Conservation (phyloP, 345 rosid genomes). For the Citrus inodora region DNA sequence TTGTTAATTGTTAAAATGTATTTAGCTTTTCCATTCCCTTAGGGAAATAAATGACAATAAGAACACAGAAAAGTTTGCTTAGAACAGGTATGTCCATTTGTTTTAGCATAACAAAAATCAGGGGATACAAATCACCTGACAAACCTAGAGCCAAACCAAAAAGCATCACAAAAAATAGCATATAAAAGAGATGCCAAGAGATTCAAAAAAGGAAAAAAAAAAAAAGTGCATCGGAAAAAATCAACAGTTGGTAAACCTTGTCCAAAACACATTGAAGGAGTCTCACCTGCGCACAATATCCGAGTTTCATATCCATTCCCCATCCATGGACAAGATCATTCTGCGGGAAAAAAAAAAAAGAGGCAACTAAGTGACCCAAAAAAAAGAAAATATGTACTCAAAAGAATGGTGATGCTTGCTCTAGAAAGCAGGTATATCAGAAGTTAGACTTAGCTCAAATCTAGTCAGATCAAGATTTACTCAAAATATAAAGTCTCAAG, state of each 20-base stretch:
- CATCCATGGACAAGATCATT: conserved; percentile 97
- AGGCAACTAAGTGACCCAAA: not conserved
- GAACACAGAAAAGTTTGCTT: not conserved
- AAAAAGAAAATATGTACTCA: not conserved
- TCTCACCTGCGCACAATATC: conserved; percentile 94
- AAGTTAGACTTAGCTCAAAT: not conserved
- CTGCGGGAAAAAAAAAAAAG: conserved; percentile 36
- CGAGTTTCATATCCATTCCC: conserved; percentile 99
- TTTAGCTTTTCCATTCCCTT: not conserved
- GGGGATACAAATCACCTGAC: not conserved
- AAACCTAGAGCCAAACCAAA: not conserved
- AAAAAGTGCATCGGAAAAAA: not conserved
- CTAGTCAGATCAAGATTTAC: not conserved
- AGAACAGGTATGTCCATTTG: not conserved
- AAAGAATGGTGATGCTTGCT: not conserved
- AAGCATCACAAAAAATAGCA: not conserved
- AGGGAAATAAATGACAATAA: not conserved
- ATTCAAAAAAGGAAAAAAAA: not conserved
- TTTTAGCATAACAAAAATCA: not conserved
- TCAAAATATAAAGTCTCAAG: not conserved
- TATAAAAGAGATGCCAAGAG: not conserved
- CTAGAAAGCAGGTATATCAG: not conserved
- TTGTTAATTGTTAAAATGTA: not conserved
- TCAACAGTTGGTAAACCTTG: not conserved
- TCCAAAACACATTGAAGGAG: not conserved